Evolutionary conservation across 2,329 filamentous ascomycete genomes (phyloP).

Genomic region (Calonectria crousiana): DNA sequence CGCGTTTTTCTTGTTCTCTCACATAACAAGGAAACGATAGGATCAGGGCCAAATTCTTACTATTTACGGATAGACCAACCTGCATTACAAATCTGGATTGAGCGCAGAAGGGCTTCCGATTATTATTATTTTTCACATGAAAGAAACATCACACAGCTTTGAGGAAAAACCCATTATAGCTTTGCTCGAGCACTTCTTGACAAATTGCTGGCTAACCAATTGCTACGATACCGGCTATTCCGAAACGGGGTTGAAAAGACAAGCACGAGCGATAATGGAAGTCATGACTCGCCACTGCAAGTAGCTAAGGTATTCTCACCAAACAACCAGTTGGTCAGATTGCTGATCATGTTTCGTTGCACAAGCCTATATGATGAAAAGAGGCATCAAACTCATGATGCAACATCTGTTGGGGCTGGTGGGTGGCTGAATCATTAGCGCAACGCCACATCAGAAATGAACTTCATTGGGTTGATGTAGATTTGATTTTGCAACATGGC

Average conservation of each 20-base stretch:
- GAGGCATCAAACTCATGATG: background rate
- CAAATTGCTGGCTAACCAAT: background rate
- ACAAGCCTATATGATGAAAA: background rate
- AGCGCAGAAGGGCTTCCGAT: background rate
- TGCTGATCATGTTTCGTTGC: background rate
- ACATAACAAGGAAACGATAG: background rate
- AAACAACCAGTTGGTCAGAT: background rate
- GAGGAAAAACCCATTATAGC: background rate
- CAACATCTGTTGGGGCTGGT: background rate
- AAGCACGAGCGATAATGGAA: background rate
- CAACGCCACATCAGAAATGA: too few relatives aligned
- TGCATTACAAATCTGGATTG: background rate
- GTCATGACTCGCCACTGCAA: background rate
- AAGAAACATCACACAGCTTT: background rate
- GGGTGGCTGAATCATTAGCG: too few relatives aligned
- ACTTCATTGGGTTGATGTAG: too few relatives aligned
- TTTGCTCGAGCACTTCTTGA: background rate
- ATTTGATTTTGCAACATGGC: background rate
- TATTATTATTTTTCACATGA: fast-evolving
- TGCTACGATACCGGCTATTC: background rate
- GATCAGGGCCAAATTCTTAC: background rate
- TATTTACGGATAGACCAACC: background rate
- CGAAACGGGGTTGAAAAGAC: background rate
- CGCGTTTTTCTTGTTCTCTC: fast-evolving
- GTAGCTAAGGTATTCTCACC: background rate